Evolutionary conservation across 2,329 filamentous ascomycete species (phyloP).

Genomic region (Venturia asperata): DNA sequence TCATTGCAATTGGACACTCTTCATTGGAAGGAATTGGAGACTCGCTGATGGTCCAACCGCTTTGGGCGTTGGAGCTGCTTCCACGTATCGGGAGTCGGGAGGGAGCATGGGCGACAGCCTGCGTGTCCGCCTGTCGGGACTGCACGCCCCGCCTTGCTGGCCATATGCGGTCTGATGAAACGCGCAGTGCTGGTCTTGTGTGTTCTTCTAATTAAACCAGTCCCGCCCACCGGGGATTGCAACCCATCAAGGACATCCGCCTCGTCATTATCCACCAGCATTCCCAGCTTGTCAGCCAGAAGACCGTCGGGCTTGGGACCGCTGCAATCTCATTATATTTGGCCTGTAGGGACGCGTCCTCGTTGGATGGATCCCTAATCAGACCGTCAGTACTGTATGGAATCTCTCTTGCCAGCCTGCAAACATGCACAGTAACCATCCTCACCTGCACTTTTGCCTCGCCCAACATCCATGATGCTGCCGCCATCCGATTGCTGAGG

Average conservation of each 20-base stretch:
- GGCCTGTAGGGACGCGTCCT: not conserved
- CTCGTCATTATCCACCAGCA: not conserved
- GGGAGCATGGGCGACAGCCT: not conserved
- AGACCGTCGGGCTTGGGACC: not conserved
- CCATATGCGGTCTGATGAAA: not conserved
- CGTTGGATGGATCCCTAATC: not conserved
- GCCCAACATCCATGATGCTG: too few species aligned
- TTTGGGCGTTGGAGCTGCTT: not conserved
- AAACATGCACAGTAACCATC: not conserved
- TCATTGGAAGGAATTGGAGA: too few species aligned
- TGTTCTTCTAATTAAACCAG: too few species aligned
- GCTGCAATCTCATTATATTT: conserved; percentile 11
- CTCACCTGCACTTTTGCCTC: too few species aligned
- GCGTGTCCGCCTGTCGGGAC: not conserved
- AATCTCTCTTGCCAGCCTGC: not conserved
- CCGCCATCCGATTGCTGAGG: too few species aligned
- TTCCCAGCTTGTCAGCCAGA: not conserved
- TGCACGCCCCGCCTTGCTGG: not conserved
- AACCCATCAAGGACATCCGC: too few species aligned
- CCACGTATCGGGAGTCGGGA: conserved; percentile 8
- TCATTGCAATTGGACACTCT: too few species aligned
- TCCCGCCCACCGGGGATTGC: too few species aligned
- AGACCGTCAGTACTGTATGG: not conserved
- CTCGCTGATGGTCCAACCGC: not conserved
- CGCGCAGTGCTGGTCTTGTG: not conserved